These are phyloP conservation scores for Cyberlindnera japonica DNA, from an alignment of 805 yeast genomes.

Conservation along the genomic window DNA sequence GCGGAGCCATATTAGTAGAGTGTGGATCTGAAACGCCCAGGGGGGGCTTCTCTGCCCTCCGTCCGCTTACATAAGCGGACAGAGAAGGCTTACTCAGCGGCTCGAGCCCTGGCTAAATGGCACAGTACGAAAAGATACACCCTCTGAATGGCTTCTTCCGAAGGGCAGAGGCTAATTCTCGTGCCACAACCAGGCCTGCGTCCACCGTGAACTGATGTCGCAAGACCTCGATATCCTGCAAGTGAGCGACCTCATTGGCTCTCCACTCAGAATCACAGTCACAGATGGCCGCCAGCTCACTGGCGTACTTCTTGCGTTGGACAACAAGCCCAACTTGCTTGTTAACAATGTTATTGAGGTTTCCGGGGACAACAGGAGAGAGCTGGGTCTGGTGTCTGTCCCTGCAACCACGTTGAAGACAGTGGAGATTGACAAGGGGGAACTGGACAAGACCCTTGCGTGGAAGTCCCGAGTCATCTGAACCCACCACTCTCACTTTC, in stretches of 20 bases:
- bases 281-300: slow-evolving; percentile 19
- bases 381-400: slow-evolving; percentile 26
- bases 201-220: slow-evolving; percentile 3
- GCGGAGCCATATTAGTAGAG: no score
- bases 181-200: no score
- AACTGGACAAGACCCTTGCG: slow-evolving; percentile 18
- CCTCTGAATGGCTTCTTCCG: no score
- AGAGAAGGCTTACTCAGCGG: no score
- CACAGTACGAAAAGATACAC: no score
- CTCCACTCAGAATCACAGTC: slow-evolving; percentile 13
- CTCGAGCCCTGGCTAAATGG: no score
- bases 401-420: slow-evolving; percentile 16
- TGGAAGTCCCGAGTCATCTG: slow-evolving; percentile 17
- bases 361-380: slow-evolving; percentile 5
- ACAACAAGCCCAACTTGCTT: slow-evolving; percentile 26
- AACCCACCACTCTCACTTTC: neutral
- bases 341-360: slow-evolving; percentile 21
- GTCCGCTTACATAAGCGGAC: no score
- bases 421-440: slow-evolving; percentile 18
- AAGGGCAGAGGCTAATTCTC: no score
- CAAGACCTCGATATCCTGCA: slow-evolving; percentile 5
- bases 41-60: no score
- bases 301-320: slow-evolving; percentile 26
- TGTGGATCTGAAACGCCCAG: no score
- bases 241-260: slow-evolving; percentile 23